A percentile compares a stretch with the other conserved stretches of the same genome.
Conservation (phyloP, 2,329 filamentous ascomycete species). For the Trichothecium roseum region DNA sequence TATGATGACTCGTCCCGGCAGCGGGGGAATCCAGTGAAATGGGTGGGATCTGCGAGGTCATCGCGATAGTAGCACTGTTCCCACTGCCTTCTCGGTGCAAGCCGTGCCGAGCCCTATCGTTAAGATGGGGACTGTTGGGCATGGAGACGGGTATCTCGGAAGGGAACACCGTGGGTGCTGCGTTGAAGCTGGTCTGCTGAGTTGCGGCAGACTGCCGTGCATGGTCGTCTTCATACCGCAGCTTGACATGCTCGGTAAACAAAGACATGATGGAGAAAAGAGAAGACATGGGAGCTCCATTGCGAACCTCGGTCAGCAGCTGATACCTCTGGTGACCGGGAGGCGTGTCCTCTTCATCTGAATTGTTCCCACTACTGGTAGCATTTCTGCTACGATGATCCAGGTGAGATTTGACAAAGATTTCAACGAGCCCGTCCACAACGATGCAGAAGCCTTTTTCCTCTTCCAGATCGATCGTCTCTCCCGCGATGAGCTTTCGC, state of each 20-base stretch:
- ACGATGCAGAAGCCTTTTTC: constrained; percentile 98
- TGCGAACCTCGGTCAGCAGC: constrained; percentile 91
- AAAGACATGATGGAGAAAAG: constrained; percentile 94
- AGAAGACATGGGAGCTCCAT: constrained; percentile 96
- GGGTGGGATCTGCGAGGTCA: constrained; percentile 53
- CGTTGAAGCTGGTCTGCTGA: constrained; percentile 14
- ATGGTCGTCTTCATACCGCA: constrained; percentile 56
- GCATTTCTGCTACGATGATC: constrained; percentile 22
- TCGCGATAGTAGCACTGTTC: not conserved
- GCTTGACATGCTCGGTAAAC: constrained; percentile 87
- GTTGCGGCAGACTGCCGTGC: constrained; percentile 18
- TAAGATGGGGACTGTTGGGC: constrained; percentile 28
- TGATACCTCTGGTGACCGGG: constrained; percentile 79
- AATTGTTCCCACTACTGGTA: constrained; percentile 9
- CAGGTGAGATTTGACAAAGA: constrained; percentile 86
- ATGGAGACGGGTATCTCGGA: constrained; percentile 16
- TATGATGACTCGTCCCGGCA: constrained; percentile 2
- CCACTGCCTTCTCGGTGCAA: not conserved
- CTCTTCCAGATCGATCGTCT: constrained; percentile 90
- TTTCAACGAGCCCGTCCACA: constrained; percentile 91
- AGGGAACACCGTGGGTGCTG: constrained; percentile 2
- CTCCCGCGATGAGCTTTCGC: constrained; percentile 86
- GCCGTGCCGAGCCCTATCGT: constrained; percentile 8
- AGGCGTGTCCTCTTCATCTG: constrained; percentile 56
- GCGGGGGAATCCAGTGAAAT: constrained; percentile 54